Conservation (phyloP, 352 stramenopile genomes). For the Thalassiosira livingstoniorum region DNA sequence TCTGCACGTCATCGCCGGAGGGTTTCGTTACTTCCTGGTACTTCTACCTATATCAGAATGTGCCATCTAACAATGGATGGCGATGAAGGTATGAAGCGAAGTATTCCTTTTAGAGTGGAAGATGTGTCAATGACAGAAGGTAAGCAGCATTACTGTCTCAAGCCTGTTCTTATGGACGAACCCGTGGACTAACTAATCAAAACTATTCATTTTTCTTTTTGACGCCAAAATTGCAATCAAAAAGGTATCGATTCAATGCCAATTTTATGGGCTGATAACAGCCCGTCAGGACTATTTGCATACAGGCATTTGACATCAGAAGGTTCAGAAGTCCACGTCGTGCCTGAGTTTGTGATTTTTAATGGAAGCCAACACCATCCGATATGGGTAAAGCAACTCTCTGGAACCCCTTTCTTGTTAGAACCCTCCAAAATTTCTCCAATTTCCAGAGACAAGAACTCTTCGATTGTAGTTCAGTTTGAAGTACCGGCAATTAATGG, state of each 20-base stretch:
- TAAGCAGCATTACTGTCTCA: no score
- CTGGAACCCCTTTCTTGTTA: constrained; percentile 49
- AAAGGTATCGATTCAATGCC: constrained; percentile 77
- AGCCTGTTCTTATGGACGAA: no score
- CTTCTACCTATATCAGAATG: constrained; percentile 68
- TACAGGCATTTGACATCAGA: constrained; percentile 79
- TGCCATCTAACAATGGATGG: constrained; percentile 84
- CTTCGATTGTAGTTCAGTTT: constrained; percentile 71
- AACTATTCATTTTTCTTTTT: no score
- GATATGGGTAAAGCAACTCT: constrained; percentile 78
- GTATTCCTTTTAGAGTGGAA: constrained; percentile 79
- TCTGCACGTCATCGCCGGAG: constrained; percentile 66
- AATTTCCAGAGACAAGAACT: constrained; percentile 65
- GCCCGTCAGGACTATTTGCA: constrained; percentile 77
- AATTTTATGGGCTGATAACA: constrained; percentile 78
- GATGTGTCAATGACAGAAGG: constrained; percentile 79
- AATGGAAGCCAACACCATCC: constrained; percentile 78
- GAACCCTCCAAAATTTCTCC: constrained; percentile 66
- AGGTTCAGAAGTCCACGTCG: constrained; percentile 82
- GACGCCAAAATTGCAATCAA: no score
- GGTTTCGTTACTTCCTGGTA: constrained; percentile 78
- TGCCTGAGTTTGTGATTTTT: constrained; percentile 87
- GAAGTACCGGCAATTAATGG: constrained; percentile 70
- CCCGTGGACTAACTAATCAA: no score
- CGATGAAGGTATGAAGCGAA: constrained; percentile 76